Evolutionary conservation across 768 basidiomycete species (phyloP), one percentile per base, ranked within the genome.

Genomic region (Lactifluus subvellereus): DNA sequence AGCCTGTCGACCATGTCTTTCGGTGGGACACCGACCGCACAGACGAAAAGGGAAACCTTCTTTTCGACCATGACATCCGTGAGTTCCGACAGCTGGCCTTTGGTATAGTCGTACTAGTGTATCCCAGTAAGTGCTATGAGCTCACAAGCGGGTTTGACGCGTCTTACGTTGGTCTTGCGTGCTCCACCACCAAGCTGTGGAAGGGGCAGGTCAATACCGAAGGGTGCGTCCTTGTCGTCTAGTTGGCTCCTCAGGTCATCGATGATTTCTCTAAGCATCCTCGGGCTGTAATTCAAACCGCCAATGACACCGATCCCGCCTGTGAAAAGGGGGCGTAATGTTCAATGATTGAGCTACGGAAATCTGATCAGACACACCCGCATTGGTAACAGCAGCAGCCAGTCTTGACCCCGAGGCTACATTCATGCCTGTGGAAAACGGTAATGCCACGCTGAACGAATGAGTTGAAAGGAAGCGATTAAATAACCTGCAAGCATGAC

Each of bases 371-470:
- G 42, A 65, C 72, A 49, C 65, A 79, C 88, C 93, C 22, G 93
- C 84, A 70, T 94, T 94, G n/a, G 91, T 91, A n/a, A 94, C 91
- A 1, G 89, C 84, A 22, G 91, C 93, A 20, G 92, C 92, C 8
- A 94, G 76, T 73, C 80, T 87, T 11, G 91, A 89, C 6, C 90
- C 90, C 52, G 91, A 89, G 56, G 91, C 91, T 37, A 93, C 85
- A 70, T 90, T 91, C 91, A 93, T 92, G 59, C 87, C 82, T 75
- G 40, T 30, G 54, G 4, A 2, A 9, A 37, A n/a, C 7, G 16
- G 56, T 66, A 51, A 64, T 42, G 40, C n/a, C 6, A 2, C 11
- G 3, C 27, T n/a, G 32, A 58, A 58, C 67, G 62, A 30, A 35
- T 8, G 18, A 27, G 7, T 32, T 4, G 8, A 48, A n/a, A 40